These are phyloP conservation scores for Penicillium sumatraense DNA, from an alignment of 2,329 filamentous ascomycete species.

Conservation along the genomic window DNA sequence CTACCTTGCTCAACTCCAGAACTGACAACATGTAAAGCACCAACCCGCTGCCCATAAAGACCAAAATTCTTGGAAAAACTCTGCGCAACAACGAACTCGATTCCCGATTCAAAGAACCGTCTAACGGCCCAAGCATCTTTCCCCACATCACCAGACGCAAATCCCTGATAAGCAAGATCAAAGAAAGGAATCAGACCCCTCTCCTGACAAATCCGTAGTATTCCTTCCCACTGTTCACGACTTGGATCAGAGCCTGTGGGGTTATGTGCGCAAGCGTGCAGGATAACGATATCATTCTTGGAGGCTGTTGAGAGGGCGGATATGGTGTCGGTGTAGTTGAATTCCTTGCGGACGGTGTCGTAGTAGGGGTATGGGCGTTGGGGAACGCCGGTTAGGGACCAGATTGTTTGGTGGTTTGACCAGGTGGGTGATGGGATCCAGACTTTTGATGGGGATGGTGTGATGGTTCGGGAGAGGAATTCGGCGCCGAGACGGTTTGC, in stretches of 20 bases:
- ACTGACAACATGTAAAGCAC: constrained; percentile 83
- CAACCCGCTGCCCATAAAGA: constrained; percentile 89
- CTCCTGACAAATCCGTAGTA: constrained; percentile 73
- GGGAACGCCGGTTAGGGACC: constrained; percentile 72
- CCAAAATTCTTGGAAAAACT: constrained; percentile 56
- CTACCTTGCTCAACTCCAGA: constrained; percentile 56
- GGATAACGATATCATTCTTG: constrained; percentile 58
- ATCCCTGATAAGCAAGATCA: constrained; percentile 95
- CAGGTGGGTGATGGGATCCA: constrained; percentile 94
- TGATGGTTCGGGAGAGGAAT: constrained; percentile 86
- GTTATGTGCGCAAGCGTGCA: constrained; percentile 89
- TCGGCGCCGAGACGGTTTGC: constrained; percentile 87
- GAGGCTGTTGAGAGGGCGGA: constrained; percentile 79
- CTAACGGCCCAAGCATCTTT: constrained; percentile 85
- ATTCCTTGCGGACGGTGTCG: constrained; percentile 57
- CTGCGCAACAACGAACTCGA: constrained; percentile 24
- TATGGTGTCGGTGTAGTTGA: constrained; percentile 61
- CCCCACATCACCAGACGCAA: constrained; percentile 84
- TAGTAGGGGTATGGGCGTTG: constrained; percentile 90
- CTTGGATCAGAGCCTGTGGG: constrained; percentile 89
- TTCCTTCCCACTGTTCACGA: constrained; percentile 80
- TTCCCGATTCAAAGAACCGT: constrained; percentile 71
- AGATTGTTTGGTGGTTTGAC: constrained; percentile 97
- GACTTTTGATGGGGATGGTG: constrained; percentile 64
- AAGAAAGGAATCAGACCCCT: constrained; percentile 95